A percentile compares a stretch with the other conserved stretches of the same genome.
Conservation (phyloP, 176 grass and related monocot genomes). For the Musa beccarii region DNA sequence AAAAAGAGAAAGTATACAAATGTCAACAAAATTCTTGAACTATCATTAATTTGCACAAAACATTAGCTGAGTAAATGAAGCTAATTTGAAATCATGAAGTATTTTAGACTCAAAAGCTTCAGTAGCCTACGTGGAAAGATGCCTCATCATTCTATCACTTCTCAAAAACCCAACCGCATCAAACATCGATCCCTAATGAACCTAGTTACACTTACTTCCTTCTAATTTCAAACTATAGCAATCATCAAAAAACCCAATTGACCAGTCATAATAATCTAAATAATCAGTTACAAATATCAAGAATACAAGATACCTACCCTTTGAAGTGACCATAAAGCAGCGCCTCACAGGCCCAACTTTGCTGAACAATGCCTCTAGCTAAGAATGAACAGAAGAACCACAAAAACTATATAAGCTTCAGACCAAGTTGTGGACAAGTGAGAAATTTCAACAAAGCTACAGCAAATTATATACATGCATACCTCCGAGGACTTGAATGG, state of each 20-base stretch:
- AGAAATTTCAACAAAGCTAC: background rate
- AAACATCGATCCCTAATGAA: background rate
- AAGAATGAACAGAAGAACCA: background rate
- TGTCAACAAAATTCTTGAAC: background rate
- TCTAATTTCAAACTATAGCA: background rate
- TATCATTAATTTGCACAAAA: background rate
- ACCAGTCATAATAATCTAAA: too few species aligned
- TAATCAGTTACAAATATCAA: background rate
- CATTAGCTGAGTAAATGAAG: background rate
- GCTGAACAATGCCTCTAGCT: conserved; percentile 79
- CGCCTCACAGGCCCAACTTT: conserved; percentile 85
- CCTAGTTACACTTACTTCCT: background rate
- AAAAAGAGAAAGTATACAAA: conserved; percentile 3
- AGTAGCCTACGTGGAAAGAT: background rate
- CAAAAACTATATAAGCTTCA: background rate
- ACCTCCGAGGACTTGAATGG: conserved; percentile 72
- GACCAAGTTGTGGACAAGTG: background rate
- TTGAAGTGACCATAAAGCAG: conserved; percentile 75
- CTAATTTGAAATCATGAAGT: background rate
- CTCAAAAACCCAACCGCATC: background rate
- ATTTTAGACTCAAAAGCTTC: background rate
- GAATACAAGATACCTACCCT: conserved; percentile 28
- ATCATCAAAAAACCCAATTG: background rate
- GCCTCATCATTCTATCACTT: background rate
- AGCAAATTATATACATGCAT: conserved; percentile 5